Conservation (phyloP, 2,329 filamentous ascomycete genomes). For the Calonectria naviculata region DNA sequence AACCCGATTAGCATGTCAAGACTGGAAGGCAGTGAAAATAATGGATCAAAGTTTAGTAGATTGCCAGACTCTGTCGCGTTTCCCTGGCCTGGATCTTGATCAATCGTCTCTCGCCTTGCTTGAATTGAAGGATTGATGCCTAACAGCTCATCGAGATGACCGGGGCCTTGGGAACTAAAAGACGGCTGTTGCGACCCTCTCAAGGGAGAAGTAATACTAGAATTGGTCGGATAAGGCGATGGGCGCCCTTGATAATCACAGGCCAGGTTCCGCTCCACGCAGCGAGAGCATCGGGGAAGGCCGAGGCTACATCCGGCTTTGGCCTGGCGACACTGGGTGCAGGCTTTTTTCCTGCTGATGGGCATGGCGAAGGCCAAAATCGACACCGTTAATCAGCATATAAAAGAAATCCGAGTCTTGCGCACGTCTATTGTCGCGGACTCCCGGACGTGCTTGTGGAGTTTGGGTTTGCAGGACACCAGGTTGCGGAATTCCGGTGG, state of each 20-base stretch:
- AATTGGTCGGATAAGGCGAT: neutral
- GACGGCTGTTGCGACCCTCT: neutral
- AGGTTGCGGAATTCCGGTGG: slow-evolving; percentile 10
- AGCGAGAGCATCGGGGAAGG: slow-evolving; percentile 19
- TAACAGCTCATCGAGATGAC: neutral
- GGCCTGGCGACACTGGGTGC: slow-evolving; percentile 20
- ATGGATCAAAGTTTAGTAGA: neutral
- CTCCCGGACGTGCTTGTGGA: neutral
- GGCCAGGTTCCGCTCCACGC: neutral
- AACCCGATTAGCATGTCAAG: neutral
- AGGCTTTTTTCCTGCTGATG: slow-evolving; percentile 25
- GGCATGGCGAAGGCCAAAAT: neutral
- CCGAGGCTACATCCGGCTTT: slow-evolving; percentile 21
- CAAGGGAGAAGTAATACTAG: neutral
- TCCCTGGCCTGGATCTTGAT: neutral
- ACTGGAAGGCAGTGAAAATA: neutral
- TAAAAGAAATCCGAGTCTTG: no score
- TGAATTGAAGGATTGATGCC: neutral
- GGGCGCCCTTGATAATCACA: slow-evolving; percentile 16
- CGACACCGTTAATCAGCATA: neutral
- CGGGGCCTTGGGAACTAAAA: neutral
- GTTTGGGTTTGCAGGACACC: neutral
- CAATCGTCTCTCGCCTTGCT: neutral
- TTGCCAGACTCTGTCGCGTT: neutral
- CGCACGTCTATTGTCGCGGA: neutral